Evolutionary conservation across 83 land plant genomes (phyloP), one percentile per base, ranked within the genome.

Genomic region (Thuja plicata): DNA sequence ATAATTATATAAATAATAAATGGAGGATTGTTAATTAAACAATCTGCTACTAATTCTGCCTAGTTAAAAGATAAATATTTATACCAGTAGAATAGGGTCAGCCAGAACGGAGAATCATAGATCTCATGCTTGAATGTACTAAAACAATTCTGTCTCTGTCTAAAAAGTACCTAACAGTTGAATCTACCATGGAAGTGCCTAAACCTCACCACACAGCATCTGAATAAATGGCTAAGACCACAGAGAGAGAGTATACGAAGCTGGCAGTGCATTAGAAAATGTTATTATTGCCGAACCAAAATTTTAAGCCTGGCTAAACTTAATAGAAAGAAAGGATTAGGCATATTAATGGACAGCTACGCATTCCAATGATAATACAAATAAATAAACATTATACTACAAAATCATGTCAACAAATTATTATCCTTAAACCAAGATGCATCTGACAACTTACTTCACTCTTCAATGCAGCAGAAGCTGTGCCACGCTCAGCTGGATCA

Each of bases 401-500:
- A 66, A 24, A 66, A 66, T 8, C 8, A 66, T 66, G 73, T 27
- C 30, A 27, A 7, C n/a, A 66, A 8, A 8, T 6, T 21, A 66
- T 66, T 66, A 27, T 66, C 10, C 10, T 3, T 24, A 66, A 66
- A 66, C 9, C n/a, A 27, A 66, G 73, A 66, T 66, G 48, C 66
- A 86, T 19, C 37, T 85, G 41, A 35, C 52, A 66, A 91, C 94
- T 87, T 48, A 95, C 96, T 78, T 95, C 96, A 87, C 94, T 94
- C n/a, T 78, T 88, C 73, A 95, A 86, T 34, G 96, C 96, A 87
- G 89, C 92, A 70, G 96, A 78, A 9, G 96, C 96, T 57, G 94
- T 92, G 27, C 38, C 79, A 46, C 96, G 92, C 16, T 92, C 96
- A 50, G 92, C 92, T 21, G 96, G 96, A 89, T 95, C 96, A 87